These are phyloP conservation scores for Coemansia sp. DNA, from an alignment of 192 early-diverging fungal species.

Conservation along the genomic window DNA sequence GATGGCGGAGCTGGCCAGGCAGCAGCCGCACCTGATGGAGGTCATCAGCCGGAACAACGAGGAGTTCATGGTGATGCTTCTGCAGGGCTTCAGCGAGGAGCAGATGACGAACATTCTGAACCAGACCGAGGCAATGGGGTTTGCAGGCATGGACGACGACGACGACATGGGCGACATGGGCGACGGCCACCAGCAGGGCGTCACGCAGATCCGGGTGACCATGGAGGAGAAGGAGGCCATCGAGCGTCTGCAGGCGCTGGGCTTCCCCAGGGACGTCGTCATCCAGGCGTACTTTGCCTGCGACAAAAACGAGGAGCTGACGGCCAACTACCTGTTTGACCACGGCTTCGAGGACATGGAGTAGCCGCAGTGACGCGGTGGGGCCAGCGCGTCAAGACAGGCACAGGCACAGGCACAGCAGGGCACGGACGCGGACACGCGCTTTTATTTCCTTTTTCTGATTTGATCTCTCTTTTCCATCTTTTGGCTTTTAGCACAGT, in stretches of 20 bases:
- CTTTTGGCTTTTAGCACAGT: background rate
- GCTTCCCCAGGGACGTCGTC: slow-evolving; percentile 77
- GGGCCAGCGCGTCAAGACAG: too few species aligned
- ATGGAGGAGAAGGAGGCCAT: slow-evolving; percentile 89
- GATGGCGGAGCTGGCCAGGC: slow-evolving; percentile 75
- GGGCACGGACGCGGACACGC: too few species aligned
- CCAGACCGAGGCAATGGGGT: slow-evolving; percentile 25
- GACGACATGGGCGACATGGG: slow-evolving; percentile 60
- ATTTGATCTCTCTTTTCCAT: background rate
- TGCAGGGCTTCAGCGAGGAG: slow-evolving; percentile 42
- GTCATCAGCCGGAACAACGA: slow-evolving; percentile 75
- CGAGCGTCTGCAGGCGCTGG: slow-evolving; percentile 72
- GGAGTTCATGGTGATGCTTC: slow-evolving; percentile 73
- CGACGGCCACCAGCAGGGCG: slow-evolving; percentile 28
- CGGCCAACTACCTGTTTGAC: slow-evolving; percentile 95
- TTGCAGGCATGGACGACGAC: slow-evolving; percentile 43
- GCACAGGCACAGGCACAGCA: too few species aligned
- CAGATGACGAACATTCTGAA: slow-evolving; percentile 22
- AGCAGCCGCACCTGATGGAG: slow-evolving; percentile 80
- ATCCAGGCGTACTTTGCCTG: slow-evolving; percentile 96
- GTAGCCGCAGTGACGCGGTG: too few species aligned
- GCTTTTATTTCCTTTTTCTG: background rate
- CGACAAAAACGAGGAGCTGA: slow-evolving; percentile 96
- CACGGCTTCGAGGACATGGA: slow-evolving; percentile 61
- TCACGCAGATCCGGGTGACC: slow-evolving; percentile 70